Evolutionary conservation across 1,284 basidiomycete species (phyloP).

Genomic region (Sanghuangporus weigelae): DNA sequence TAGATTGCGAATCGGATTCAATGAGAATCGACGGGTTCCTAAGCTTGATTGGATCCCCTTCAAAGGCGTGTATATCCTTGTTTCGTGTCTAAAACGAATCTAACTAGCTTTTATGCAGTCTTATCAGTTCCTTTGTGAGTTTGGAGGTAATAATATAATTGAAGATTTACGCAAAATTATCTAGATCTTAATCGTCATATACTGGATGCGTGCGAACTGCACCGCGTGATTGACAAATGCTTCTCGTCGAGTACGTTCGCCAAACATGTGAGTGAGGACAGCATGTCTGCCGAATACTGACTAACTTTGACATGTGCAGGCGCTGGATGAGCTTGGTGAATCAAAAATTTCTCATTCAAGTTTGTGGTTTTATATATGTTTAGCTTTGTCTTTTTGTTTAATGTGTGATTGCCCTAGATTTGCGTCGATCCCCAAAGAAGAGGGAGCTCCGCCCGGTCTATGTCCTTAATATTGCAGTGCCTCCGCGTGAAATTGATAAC

Average conservation of each 20-base stretch:
- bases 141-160: background rate
- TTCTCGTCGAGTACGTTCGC: slow-evolving; percentile 69
- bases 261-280: slow-evolving; percentile 46
- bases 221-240: slow-evolving; percentile 57
- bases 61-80: slow-evolving; percentile 47
- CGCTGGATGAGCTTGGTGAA: slow-evolving; percentile 57
- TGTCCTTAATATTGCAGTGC: slow-evolving; percentile 68
- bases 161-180: background rate
- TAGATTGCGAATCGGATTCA: slow-evolving; percentile 45
- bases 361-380: slow-evolving; percentile 26
- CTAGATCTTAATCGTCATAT: slow-evolving; percentile 77
- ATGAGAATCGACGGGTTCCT: slow-evolving; percentile 74
- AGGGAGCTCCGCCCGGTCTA: slow-evolving; percentile 74
- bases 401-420: slow-evolving; percentile 30
- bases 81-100: background rate
- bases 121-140: slow-evolving; percentile 81
- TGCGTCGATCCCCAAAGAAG: slow-evolving; percentile 69
- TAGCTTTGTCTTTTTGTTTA: too few relatives aligned
- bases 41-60: slow-evolving; percentile 66
- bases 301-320: slow-evolving; percentile 33
- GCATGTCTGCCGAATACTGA: background rate
- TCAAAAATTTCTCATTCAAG: slow-evolving; percentile 39
- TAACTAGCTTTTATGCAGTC: slow-evolving; percentile 36
- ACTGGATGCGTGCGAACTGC: slow-evolving; percentile 62
- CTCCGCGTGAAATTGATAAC: slow-evolving; percentile 66